A percentile compares a stretch with the other conserved stretches of the same genome.
These are phyloP conservation scores for Penicillium capsulatum DNA, from an alignment of 2,329 filamentous ascomycete species.

Conservation along the genomic window DNA sequence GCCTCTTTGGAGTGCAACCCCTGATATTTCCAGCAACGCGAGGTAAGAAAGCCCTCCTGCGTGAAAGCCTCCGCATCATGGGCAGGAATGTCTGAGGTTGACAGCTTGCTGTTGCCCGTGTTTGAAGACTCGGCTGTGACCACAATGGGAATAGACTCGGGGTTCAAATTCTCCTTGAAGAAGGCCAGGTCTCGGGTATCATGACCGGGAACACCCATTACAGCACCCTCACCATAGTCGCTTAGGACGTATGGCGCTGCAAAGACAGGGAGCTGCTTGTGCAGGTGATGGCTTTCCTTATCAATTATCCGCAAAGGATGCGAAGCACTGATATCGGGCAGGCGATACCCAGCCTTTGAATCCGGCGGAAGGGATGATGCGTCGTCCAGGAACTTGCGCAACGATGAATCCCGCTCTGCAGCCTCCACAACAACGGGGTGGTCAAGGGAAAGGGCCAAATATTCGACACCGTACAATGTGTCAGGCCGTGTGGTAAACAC, in stretches of 20 bases:
- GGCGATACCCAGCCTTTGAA: constrained; percentile 61
- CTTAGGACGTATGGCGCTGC: constrained; percentile 80
- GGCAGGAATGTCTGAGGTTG: constrained; percentile 20
- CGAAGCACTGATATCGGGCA: constrained; percentile 58
- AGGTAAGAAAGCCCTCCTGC: constrained; percentile 64
- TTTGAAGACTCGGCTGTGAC: constrained; percentile 46
- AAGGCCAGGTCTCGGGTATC: constrained; percentile 75
- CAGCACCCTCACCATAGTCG: constrained; percentile 79
- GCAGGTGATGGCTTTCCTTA: constrained; percentile 43
- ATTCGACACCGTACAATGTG: constrained; percentile 83
- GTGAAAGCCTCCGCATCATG: constrained; percentile 55
- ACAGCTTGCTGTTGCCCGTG: constrained; percentile 6
- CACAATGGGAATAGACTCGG: constrained; percentile 60
- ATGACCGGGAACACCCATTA: constrained; percentile 89
- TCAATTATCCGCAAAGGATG: constrained; percentile 60
- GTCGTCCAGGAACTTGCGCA: constrained; percentile 64
- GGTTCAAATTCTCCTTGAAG: constrained; percentile 66
- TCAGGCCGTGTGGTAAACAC: constrained; percentile 83
- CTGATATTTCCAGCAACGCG: constrained; percentile 60
- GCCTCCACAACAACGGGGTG: constrained; percentile 65
- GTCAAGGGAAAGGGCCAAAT: constrained; percentile 69
- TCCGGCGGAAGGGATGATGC: constrained; percentile 52
- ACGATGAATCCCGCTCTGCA: constrained; percentile 55
- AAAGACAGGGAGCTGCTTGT: constrained; percentile 64
- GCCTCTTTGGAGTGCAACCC: constrained; percentile 62